A percentile compares a stretch with the other conserved stretches of the same genome.
Evolutionary conservation across 306 rosid genomes (phyloP).

Genomic region (Cicer arietinum): DNA sequence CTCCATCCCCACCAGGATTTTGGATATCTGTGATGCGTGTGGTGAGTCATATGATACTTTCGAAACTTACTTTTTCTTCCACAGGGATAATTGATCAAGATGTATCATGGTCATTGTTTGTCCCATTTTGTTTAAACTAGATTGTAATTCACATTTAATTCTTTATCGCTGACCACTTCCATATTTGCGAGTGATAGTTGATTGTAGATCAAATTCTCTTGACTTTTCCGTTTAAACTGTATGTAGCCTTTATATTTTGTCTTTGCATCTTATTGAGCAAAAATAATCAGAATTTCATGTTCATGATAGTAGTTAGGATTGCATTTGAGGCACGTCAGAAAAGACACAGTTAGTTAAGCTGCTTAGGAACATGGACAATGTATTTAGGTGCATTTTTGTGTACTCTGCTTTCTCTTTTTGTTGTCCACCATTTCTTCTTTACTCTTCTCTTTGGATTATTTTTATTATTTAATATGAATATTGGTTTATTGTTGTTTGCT

Average conservation of each 20-base stretch:
- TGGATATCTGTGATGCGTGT: conserved; percentile 87
- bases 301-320: conserved; percentile 32
- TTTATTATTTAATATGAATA: conserved; percentile 1
- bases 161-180: background rate
- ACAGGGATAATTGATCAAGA: conserved; percentile 17
- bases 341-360: background rate
- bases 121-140: conserved; percentile 32
- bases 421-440: background rate
- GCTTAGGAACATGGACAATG: conserved; percentile 18
- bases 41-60: conserved; percentile 63
- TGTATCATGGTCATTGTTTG: conserved; percentile 16
- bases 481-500: conserved; percentile 14
- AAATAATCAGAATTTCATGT: conserved; percentile 18
- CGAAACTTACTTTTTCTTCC: conserved; percentile 25
- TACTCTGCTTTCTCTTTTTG: background rate
- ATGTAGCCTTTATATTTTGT: background rate
- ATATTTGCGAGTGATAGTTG: background rate
- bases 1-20: conserved; percentile 94
- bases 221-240: conserved; percentile 6
- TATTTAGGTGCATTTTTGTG: conserved; percentile 29
- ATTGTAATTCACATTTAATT: background rate
- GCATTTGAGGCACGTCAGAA: conserved; percentile 11
- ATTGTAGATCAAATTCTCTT: background rate
- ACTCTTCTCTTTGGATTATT: conserved; percentile 1
- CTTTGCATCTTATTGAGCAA: conserved; percentile 23